phyloP scores from a whole-genome alignment of 2,329 filamentous ascomycete genomes.

The Microcera coccophila region DNA sequence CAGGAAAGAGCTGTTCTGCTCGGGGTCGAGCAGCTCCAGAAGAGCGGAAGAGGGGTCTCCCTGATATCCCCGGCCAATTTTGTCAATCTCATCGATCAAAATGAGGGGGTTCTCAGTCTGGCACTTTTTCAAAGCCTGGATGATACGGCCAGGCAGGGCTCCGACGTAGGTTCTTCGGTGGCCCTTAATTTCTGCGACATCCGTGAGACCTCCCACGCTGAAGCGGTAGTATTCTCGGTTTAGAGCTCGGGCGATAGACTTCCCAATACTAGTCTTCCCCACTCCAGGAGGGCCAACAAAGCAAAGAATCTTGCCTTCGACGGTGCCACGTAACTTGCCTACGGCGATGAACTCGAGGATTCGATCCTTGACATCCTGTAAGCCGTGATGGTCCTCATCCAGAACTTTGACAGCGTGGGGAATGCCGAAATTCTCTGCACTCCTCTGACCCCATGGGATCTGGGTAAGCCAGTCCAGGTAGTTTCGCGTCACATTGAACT shows the following conservation, averaged over 20 bases:
- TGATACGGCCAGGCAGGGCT: constrained; percentile 90
- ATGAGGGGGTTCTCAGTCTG: constrained; percentile 98
- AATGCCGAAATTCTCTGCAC: constrained; percentile 94
- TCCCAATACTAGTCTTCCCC: constrained; percentile 97
- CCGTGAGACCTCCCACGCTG: constrained; percentile 92
- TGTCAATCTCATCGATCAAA: constrained; percentile 95
- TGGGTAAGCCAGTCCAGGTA: constrained; percentile 99
- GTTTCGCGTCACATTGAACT: constrained; percentile 98
- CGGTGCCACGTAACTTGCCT: constrained; percentile 91
- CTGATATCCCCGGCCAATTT: constrained; percentile 94
- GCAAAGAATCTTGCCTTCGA: constrained; percentile 97
- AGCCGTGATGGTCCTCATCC: constrained; percentile 92
- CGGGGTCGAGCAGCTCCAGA: constrained; percentile 88
- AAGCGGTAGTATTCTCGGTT: constrained; percentile 98
- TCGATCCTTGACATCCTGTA: constrained; percentile 97
- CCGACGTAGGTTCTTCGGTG: constrained; percentile 96
- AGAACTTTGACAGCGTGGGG: constrained; percentile 84
- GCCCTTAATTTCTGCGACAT: constrained; percentile 98
- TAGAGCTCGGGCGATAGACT: constrained; percentile 90
- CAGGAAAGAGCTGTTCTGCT: constrained; percentile 95
- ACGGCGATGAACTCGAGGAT: constrained; percentile 98
- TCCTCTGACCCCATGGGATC: constrained; percentile 94
- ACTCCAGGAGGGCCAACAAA: constrained; percentile 97
- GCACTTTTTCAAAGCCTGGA: constrained; percentile 97
- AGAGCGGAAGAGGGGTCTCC: constrained; percentile 93